Base-by-base conservation (phyloP, 768 basidiomycete species). In the Pisolithus orientalis region DNA sequence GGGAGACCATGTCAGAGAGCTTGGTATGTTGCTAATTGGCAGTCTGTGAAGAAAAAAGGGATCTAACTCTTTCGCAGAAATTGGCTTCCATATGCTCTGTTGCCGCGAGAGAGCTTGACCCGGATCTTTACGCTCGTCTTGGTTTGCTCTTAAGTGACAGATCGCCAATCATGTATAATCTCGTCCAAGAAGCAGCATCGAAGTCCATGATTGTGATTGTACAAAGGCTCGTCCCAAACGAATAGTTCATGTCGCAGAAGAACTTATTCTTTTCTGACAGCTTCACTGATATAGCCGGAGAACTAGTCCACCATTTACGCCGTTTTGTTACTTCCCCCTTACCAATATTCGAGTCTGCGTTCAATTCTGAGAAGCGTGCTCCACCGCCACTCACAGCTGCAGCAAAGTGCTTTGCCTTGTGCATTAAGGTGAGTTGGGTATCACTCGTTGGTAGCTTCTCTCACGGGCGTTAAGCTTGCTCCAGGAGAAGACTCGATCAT, bases 1-100 rank as follows among this genome's bases (percentile, higher is more conserved):
- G 86, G 85, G 91, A 94, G 63, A 93, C 91, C 0, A 85, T 94
- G 84, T 89, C 91, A 9, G 91, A 94, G 64, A 87, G 87, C 58
- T 67, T 94, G 76, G 91, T 90, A 80, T 68, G 39, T 42, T 21
- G 47, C 34, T 14, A 14, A 25, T 51, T 49, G 10, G 24, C 24
- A 17, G 4, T 11, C n/a, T 38, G 14, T 38, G 14, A 32, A n/a
- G 43, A 39, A 50, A 37, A 6, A 44, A 47, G 24, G 17, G 28
- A 16, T 53, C 48, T 43, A 8, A 50, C 4, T 14, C 47, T 6
- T 17, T 39, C 6, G 0, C 59, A 94, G 91, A 94, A 93, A 89
- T 72, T 94, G 17, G 85, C 88, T 3, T 83, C 89, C 4, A 73
- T 93, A 31, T 92, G 91, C 60, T 88, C 83, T 38, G 78, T 89